Evolutionary conservation across 116 monocot species (phyloP).

Genomic region (Phalaenopsis hybrid): DNA sequence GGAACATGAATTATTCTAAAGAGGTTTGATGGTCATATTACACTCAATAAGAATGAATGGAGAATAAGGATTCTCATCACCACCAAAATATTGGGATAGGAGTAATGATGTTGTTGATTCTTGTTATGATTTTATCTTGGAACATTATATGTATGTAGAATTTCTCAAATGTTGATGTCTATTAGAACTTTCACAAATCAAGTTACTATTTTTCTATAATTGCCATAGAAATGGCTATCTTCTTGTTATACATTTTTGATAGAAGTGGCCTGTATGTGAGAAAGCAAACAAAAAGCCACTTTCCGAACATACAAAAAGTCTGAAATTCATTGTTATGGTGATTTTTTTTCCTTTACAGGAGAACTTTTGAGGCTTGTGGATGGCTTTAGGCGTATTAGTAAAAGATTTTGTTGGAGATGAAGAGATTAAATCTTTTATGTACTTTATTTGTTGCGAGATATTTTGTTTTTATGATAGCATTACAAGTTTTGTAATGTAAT

Average conservation of each 20-base stretch:
- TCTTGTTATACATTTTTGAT: background rate
- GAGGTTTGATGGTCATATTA: background rate
- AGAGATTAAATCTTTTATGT: too few relatives aligned
- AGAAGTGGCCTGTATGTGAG: background rate
- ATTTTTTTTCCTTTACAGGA: too few relatives aligned
- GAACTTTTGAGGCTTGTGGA: too few relatives aligned
- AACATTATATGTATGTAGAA: background rate
- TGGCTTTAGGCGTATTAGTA: too few relatives aligned
- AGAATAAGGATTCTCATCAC: background rate
- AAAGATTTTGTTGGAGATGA: too few relatives aligned
- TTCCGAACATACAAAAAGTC: background rate
- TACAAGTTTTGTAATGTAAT: too few relatives aligned
- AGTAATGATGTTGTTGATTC: background rate
- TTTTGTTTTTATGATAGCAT: too few relatives aligned
- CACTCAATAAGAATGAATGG: background rate
- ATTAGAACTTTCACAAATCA: background rate
- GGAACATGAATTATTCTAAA: background rate
- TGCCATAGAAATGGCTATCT: background rate
- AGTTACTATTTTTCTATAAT: background rate
- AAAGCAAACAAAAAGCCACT: background rate
- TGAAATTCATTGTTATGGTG: background rate
- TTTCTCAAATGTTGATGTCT: background rate
- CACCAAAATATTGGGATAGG: background rate
- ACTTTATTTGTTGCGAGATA: too few relatives aligned
- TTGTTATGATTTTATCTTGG: background rate